phyloP scores from a whole-genome alignment of 345 rosid species.

The Lagerstroemia speciosa region DNA sequence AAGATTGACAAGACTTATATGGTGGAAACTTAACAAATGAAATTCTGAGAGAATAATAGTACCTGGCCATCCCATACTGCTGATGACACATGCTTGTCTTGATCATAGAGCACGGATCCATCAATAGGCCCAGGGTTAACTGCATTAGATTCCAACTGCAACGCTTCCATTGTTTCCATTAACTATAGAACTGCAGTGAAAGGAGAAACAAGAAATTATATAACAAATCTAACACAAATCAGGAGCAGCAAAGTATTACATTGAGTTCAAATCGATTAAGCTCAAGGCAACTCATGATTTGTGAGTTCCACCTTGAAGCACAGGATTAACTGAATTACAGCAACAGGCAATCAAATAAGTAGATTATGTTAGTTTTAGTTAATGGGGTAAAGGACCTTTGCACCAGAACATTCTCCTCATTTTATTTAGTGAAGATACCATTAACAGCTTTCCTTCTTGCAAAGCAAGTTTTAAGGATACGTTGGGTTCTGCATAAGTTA shows the following conservation, averaged over 20 bases:
- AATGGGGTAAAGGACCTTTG: neutral
- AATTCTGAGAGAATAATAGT: neutral
- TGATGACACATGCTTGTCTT: slow-evolving; percentile 75
- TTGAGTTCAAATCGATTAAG: neutral
- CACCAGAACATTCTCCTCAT: neutral
- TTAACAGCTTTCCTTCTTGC: neutral
- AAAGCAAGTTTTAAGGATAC: neutral
- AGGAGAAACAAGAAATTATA: neutral
- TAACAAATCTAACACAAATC: neutral
- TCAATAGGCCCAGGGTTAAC: slow-evolving; percentile 31
- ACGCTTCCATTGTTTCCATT: slow-evolving; percentile 7
- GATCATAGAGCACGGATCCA: slow-evolving; percentile 54
- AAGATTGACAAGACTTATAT: neutral
- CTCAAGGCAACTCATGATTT: neutral
- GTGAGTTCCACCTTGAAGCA: neutral
- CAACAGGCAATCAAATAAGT: neutral
- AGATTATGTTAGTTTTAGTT: neutral
- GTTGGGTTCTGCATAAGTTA: neutral
- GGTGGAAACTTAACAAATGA: neutral
- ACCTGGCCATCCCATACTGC: slow-evolving; percentile 77
- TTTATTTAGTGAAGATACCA: neutral
- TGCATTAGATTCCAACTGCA: slow-evolving; percentile 14
- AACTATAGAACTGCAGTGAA: neutral
- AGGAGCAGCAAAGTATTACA: neutral
- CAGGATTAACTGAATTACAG: neutral